Percentiles rank a stretch among this genome's conserved stretches.
These are phyloP conservation scores for Lagenidium giganteum DNA, from an alignment of 352 stramenopile genomes.

Conservation along the genomic window DNA sequence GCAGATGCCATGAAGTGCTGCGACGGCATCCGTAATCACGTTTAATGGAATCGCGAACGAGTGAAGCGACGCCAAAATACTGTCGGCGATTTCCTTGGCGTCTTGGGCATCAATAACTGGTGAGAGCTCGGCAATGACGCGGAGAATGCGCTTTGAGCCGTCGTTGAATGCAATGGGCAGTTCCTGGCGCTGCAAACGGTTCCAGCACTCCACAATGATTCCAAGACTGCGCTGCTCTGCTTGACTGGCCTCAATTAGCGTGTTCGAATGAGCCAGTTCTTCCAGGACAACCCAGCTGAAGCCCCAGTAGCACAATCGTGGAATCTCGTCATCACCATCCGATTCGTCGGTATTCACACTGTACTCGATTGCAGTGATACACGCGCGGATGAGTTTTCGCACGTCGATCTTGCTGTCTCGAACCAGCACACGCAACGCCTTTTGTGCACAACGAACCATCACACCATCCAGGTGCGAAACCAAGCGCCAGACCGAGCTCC, in stretches of 20 bases:
- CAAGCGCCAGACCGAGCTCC: conserved; percentile 53
- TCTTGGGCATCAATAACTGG: conserved; percentile 69
- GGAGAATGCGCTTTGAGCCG: conserved; percentile 76
- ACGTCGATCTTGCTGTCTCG: conserved; percentile 58
- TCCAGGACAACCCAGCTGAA: conserved; percentile 85
- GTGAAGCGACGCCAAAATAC: conserved; percentile 66
- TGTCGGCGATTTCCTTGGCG: conserved; percentile 68
- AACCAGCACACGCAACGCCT: conserved; percentile 59
- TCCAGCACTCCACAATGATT: conserved; percentile 80
- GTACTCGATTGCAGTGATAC: conserved; percentile 59
- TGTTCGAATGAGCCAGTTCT: conserved; percentile 58
- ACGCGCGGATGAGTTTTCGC: conserved; percentile 47
- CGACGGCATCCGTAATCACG: conserved; percentile 68
- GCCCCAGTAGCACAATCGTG: conserved; percentile 54
- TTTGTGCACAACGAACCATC: conserved; percentile 72
- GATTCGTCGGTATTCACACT: conserved; percentile 34
- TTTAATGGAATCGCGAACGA: conserved; percentile 76
- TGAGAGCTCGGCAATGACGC: conserved; percentile 71
- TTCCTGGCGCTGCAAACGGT: conserved; percentile 63
- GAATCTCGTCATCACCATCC: conserved; percentile 27
- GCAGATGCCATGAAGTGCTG: conserved; percentile 74
- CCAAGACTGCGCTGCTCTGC: conserved; percentile 54
- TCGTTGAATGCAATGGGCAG: conserved; percentile 65
- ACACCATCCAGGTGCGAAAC: conserved; percentile 72
- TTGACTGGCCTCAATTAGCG: conserved; percentile 47